phyloP scores from a whole-genome alignment of 208 protist genomes.

The Crithidia thermophila region DNA sequence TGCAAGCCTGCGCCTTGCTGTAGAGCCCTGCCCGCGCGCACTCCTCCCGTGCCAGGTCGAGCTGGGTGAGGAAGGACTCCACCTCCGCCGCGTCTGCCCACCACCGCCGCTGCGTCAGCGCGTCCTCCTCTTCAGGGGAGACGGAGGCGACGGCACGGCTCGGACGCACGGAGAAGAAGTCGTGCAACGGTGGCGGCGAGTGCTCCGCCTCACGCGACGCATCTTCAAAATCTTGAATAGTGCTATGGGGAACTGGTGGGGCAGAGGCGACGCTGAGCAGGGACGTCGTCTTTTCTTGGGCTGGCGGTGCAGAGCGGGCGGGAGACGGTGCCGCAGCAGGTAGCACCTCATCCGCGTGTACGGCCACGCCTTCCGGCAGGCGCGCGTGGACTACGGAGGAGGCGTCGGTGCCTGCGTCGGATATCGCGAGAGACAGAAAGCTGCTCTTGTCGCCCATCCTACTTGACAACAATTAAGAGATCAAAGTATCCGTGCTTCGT shows the following conservation, averaged over 20 bases:
- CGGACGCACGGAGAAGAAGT: slow-evolving; percentile 10
- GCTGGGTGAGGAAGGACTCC: slow-evolving; percentile 36
- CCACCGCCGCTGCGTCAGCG: slow-evolving; percentile 15
- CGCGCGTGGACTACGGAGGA: neutral
- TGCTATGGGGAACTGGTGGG: too few species aligned
- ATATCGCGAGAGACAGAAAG: slow-evolving; percentile 7
- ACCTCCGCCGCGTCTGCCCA: slow-evolving; percentile 39
- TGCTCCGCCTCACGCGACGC: neutral
- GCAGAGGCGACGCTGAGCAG: too few species aligned
- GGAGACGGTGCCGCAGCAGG: too few species aligned
- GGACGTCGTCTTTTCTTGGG: too few species aligned
- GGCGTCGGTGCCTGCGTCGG: neutral
- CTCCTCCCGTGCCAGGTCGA: slow-evolving; percentile 53
- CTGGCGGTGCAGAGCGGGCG: too few species aligned
- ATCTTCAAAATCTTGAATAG: neutral
- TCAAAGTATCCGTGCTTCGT: too few species aligned
- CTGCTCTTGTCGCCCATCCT: slow-evolving; percentile 9
- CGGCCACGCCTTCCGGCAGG: neutral
- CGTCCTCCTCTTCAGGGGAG: slow-evolving; percentile 5
- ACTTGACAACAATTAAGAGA: too few species aligned
- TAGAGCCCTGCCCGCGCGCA: slow-evolving; percentile 42
- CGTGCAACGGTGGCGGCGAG: neutral
- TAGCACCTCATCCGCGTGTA: slow-evolving; percentile 3
- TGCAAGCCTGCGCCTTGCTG: slow-evolving; percentile 43
- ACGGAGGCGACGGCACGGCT: neutral